These are phyloP conservation scores for Syzygium malaccense DNA, from an alignment of 441 rosid species.

Conservation along the genomic window DNA sequence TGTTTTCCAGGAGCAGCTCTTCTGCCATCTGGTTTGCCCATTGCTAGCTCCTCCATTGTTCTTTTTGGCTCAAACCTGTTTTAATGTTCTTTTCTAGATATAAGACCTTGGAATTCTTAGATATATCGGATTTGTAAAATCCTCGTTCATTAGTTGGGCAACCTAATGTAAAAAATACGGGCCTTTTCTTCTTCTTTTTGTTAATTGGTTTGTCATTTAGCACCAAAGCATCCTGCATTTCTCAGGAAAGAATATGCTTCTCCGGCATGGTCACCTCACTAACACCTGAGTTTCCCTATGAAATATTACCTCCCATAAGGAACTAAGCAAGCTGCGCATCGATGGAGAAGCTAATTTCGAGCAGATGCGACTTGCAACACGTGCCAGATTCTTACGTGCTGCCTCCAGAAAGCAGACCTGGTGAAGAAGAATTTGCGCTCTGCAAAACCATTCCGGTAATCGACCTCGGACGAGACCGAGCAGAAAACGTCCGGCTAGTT, in stretches of 20 bases:
- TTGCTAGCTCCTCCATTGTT: slow-evolving; percentile 56
- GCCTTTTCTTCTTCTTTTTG: background rate
- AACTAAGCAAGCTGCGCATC: background rate
- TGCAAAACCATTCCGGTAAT: slow-evolving; percentile 13
- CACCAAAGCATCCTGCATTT: background rate
- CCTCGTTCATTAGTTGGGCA: background rate
- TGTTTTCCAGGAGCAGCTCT: slow-evolving; percentile 73
- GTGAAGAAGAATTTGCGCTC: background rate
- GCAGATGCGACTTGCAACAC: slow-evolving; percentile 15
- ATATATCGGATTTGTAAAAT: background rate
- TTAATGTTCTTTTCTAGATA: background rate
- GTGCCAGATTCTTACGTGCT: slow-evolving; percentile 22
- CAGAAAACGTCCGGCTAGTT: slow-evolving; percentile 5
- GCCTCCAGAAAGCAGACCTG: slow-evolving; percentile 26
- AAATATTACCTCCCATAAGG: background rate
- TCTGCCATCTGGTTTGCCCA: slow-evolving; percentile 90
- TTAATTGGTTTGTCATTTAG: background rate
- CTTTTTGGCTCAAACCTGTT: slow-evolving; percentile 12
- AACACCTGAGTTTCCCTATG: background rate
- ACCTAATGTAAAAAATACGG: background rate
- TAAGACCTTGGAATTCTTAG: background rate
- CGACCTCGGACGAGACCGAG: slow-evolving; percentile 9
- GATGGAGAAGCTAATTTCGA: slow-evolving; percentile 25
- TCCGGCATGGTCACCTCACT: background rate
- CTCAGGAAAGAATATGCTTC: background rate